phyloP scores from a whole-genome alignment of 148 eudicot species.

The Camellia granthamiana region DNA sequence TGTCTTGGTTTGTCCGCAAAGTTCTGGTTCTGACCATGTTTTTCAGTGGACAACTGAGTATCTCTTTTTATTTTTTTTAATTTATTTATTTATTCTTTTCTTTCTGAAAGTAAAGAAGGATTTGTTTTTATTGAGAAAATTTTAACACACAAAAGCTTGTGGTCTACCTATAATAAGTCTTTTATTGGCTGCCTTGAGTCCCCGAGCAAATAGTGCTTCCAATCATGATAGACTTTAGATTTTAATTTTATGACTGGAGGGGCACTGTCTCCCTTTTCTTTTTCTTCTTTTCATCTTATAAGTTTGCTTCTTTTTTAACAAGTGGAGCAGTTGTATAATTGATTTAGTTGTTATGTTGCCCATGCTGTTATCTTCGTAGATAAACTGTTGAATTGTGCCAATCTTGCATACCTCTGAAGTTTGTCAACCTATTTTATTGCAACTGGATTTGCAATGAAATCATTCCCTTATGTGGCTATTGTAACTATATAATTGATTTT shows the following conservation, averaged over 20 bases:
- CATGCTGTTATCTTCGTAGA: background rate
- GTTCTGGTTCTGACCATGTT: background rate
- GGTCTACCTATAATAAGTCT: no score
- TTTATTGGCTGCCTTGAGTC: no score
- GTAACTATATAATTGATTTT: conserved; percentile 9
- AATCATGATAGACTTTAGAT: no score
- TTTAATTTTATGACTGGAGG: no score
- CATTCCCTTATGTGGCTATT: conserved; percentile 8
- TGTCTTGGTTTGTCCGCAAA: background rate
- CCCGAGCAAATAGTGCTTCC: no score
- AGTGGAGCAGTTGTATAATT: background rate
- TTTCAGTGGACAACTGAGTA: background rate
- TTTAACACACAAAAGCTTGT: no score
- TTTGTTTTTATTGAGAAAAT: no score
- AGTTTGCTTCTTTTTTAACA: background rate
- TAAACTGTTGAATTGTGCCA: conserved; percentile 4
- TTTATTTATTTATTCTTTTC: no score
- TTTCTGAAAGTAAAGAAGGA: no score
- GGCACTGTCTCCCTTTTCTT: no score
- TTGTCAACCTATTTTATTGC: background rate
- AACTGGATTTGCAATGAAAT: background rate
- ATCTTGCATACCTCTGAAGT: background rate
- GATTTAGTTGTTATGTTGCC: background rate
- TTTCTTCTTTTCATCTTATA: no score
- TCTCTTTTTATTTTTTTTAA: background rate